Evolutionary conservation across 768 basidiomycete genomes (phyloP), one percentile per base, ranked within the genome.

Genomic region (Mycena capillaripes): DNA sequence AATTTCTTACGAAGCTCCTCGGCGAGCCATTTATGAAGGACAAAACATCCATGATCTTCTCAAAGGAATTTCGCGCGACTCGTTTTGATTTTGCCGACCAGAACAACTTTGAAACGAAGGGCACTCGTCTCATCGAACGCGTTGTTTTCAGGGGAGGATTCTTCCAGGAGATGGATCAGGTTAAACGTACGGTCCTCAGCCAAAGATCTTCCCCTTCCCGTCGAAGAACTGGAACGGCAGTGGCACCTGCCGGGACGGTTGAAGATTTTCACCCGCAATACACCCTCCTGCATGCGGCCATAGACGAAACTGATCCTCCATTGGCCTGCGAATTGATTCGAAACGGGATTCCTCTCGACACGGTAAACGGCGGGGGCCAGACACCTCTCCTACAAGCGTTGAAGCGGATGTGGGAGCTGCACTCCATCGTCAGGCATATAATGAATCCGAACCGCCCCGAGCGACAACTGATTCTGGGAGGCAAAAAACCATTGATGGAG

Each of bases 301-400:
- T 68, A 19, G 66, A 72, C 50, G 52, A 72, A 4, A 56, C 59
- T 19, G 71, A 69, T 42, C 50, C 66, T 2, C 59, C 71, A 4
- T 40, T 64, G 19, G 58, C 60, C 3, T 67, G 53, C 61, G 71
- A 72, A 55, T 36, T 69, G 59, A 32, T 72, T 4, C 50, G 71
- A 17, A 40, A 42, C 11, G 71, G 71, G 16, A 40, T 46, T 4
- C 55, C 19, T 11, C 21, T 61, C 16, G 59, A 72, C 17, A 40
- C 32, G 50, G 14, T 6, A 25, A 62, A 72, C 29, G 55, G 19
- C 19, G 55, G 44, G 32, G 71, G 71, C 5, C 36, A 60, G 48
- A 72, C 66, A n/a, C 59, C 71, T 29, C 71, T 72, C 21, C 32
- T 72, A 25, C 66, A 53, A 30, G 71, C 57, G 23, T 25, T 72